Evolutionary conservation across 140 eudicot genomes (phyloP).

Genomic region (Flaveria floridana): DNA sequence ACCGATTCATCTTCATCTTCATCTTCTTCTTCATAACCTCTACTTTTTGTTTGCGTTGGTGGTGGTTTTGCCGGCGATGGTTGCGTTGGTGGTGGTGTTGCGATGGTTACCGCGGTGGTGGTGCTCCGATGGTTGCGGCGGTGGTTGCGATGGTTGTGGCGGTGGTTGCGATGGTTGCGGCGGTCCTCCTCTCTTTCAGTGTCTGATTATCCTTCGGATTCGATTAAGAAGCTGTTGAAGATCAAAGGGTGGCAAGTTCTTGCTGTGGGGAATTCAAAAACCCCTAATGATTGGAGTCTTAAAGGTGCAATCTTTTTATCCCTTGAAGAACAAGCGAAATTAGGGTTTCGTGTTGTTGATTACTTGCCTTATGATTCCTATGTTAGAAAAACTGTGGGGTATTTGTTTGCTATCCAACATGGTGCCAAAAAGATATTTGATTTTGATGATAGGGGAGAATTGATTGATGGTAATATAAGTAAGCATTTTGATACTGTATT

Average conservation of each 20-base stretch:
- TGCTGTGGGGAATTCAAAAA: constrained; percentile 76
- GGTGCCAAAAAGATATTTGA: constrained; percentile 87
- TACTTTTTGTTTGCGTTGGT: too few relatives aligned
- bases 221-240: constrained; percentile 43
- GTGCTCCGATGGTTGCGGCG: too few relatives aligned
- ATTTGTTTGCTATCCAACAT: constrained; percentile 89
- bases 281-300: constrained; percentile 76
- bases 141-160: too few relatives aligned
- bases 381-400: constrained; percentile 81
- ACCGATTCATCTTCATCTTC: too few relatives aligned
- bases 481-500: constrained; percentile 81
- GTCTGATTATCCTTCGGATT: constrained; percentile 69
- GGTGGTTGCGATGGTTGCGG: too few relatives aligned
- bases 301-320: constrained; percentile 89
- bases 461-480: constrained; percentile 69
- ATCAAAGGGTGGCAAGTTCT: constrained; percentile 89
- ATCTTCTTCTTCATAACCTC: too few relatives aligned
- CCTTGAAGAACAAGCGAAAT: constrained; percentile 66
- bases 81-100: too few relatives aligned
- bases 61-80: too few relatives aligned
- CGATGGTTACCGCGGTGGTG: too few relatives aligned
- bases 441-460: constrained; percentile 76
- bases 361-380: constrained; percentile 86
- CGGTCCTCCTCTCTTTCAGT: too few relatives aligned
- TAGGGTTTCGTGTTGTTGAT: constrained; percentile 79